A percentile compares a stretch with the other conserved stretches of the same genome.
Evolutionary conservation across 345 rosid species (phyloP).

Genomic region (Alliaria petiolata): DNA sequence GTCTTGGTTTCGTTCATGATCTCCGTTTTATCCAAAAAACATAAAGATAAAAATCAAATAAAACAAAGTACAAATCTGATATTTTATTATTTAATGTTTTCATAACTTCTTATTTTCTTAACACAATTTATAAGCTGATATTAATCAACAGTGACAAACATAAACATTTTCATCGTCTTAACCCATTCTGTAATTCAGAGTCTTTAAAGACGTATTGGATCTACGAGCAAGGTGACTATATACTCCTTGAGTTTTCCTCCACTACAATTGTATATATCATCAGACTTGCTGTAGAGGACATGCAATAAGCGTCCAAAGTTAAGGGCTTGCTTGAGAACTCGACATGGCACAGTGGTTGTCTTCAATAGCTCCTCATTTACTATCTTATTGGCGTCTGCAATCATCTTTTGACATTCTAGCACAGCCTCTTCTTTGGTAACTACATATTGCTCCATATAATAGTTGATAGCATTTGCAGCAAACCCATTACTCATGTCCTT

Average conservation of each 20-base stretch:
- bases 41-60: too few relatives aligned
- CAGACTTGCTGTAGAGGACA: background rate
- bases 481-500: constrained; percentile 30
- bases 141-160: too few relatives aligned
- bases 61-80: too few relatives aligned
- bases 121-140: too few relatives aligned
- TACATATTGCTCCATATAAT: constrained; percentile 10
- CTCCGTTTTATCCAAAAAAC: too few relatives aligned
- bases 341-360: background rate
- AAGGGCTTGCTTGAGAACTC: background rate
- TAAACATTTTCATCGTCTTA: too few relatives aligned
- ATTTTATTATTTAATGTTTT: too few relatives aligned
- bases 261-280: background rate
- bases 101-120: too few relatives aligned
- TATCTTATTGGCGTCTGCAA: background rate
- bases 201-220: too few relatives aligned
- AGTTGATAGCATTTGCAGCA: constrained; percentile 2
- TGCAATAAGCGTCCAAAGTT: background rate
- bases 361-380: constrained; percentile 4
- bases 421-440: constrained; percentile 4
- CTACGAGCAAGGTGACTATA: too few relatives aligned
- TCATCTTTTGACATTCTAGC: background rate
- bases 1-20: too few relatives aligned
- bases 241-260: constrained; percentile 10
- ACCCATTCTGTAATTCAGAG: too few relatives aligned